Conservation (phyloP, 225 moss, liverwort and hornwort species). For the Anthoceros angustus region DNA sequence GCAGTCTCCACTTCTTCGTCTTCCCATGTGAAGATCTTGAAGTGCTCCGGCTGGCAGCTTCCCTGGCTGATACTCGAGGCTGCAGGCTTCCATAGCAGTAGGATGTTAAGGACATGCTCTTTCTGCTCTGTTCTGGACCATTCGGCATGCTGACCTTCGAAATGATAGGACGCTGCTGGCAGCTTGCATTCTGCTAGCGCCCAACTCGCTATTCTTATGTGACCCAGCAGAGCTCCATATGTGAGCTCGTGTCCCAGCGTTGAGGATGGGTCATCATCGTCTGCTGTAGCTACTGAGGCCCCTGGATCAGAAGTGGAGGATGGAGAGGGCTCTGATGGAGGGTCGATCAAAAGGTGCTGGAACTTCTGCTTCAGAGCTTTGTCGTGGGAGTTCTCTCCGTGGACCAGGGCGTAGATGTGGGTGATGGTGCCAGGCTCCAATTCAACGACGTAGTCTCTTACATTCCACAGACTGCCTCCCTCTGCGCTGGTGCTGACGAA, state of each 20-base stretch:
- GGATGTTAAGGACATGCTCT: background rate
- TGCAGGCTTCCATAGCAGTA: background rate
- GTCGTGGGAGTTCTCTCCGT: background rate
- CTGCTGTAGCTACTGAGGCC: background rate
- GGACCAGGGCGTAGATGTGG: background rate
- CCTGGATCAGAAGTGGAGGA: background rate
- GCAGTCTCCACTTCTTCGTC: background rate
- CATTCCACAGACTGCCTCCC: constrained; percentile 12
- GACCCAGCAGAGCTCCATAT: background rate
- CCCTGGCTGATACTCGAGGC: background rate
- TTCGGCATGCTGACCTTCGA: background rate
- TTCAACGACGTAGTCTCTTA: constrained; percentile 15
- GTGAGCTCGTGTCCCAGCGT: background rate
- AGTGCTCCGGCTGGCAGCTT: background rate
- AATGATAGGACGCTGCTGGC: background rate
- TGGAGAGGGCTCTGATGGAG: background rate
- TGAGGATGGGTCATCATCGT: background rate
- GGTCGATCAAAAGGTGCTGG: background rate
- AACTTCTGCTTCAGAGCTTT: constrained; percentile 1
- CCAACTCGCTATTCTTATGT: background rate
- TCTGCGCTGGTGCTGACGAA: background rate
- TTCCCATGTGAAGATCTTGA: background rate
- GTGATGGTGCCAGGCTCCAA: constrained; percentile 12
- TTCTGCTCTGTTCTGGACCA: background rate
- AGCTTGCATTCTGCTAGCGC: background rate